These are phyloP conservation scores for Schizochytrium sp. DNA, from an alignment of 108 stramenopile species.

Conservation along the genomic window DNA sequence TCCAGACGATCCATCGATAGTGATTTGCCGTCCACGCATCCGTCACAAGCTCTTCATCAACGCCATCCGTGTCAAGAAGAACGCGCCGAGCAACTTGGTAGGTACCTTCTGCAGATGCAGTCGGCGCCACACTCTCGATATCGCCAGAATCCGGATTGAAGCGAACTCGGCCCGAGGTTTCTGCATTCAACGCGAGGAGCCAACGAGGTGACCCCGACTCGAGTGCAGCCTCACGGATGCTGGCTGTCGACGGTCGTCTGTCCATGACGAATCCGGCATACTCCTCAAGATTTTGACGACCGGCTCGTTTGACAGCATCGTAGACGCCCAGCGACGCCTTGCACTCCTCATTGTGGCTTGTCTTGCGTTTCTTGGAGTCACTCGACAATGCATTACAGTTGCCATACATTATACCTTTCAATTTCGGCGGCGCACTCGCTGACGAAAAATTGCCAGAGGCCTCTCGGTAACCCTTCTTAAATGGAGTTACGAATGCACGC, in stretches of 20 bases:
- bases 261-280: not conserved
- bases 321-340: too few relatives aligned
- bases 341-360: too few relatives aligned
- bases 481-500: not conserved
- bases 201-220: not conserved
- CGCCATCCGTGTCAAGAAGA: not conserved
- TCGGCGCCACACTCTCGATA: not conserved
- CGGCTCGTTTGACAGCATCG: too few relatives aligned
- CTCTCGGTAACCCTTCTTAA: not conserved
- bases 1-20: not conserved
- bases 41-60: not conserved
- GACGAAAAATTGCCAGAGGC: not conserved
- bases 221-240: not conserved
- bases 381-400: too few relatives aligned
- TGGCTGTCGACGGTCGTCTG: not conserved
- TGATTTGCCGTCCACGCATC: not conserved
- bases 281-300: not conserved
- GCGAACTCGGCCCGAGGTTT: not conserved
- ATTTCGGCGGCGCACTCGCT: not conserved
- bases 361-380: too few relatives aligned
- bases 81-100: not conserved
- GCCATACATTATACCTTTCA: not conserved
- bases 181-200: not conserved
- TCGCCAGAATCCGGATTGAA: not conserved
- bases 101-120: not conserved